Evolutionary conservation across 352 stramenopile species (phyloP).

Genomic region (Pythium biforme): DNA sequence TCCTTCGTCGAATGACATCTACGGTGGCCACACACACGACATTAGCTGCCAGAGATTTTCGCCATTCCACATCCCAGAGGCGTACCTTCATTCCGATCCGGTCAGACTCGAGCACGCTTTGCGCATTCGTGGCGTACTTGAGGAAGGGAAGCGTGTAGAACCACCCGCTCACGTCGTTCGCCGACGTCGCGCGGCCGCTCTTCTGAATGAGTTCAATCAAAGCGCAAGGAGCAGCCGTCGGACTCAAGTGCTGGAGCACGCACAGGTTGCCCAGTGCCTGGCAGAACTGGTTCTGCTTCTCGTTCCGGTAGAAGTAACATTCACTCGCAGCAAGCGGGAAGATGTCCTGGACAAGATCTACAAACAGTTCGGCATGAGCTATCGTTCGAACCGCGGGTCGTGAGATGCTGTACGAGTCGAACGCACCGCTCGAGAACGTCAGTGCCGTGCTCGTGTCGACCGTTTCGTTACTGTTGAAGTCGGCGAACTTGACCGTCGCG

Average conservation of each 20-base stretch:
- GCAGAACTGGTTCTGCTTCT: conserved; percentile 70
- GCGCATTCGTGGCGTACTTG: conserved; percentile 63
- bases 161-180: conserved; percentile 59
- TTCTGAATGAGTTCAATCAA: conserved; percentile 76
- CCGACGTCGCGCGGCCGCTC: conserved; percentile 40
- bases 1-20: conserved; percentile 83
- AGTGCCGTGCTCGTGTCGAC: conserved; percentile 30
- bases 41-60: neutral
- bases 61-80: neutral
- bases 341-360: conserved; percentile 77
- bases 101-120: conserved; percentile 58
- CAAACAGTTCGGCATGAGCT: neutral
- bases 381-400: neutral
- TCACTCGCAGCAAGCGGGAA: conserved; percentile 66
- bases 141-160: conserved; percentile 88
- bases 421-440: conserved; percentile 38
- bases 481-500: conserved; percentile 39
- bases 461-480: conserved; percentile 40
- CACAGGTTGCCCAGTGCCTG: conserved; percentile 92
- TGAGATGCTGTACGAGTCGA: neutral
- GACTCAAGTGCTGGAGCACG: conserved; percentile 89
- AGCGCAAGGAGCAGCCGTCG: conserved; percentile 56
- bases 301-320: conserved; percentile 87
- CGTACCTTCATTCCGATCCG: conserved; percentile 73
- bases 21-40: neutral